Evolutionary conservation across 108 stramenopile species (phyloP).

Genomic region (Nannochloropsis oceanica): DNA sequence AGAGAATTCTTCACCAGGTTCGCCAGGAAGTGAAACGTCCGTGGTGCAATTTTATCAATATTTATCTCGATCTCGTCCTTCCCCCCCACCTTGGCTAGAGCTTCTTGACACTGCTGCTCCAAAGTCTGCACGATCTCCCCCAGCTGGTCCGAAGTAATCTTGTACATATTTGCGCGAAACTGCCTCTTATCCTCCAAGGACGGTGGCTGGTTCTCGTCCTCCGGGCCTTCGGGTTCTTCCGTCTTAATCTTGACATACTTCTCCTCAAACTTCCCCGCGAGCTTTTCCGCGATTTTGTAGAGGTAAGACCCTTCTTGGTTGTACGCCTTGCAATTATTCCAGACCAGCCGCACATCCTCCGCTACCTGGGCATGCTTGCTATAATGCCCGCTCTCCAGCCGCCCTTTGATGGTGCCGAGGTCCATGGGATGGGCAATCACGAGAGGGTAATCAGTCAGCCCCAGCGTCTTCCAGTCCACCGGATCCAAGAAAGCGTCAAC

Average conservation of each 20-base stretch:
- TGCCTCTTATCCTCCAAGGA: conserved; percentile 61
- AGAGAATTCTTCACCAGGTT: not conserved
- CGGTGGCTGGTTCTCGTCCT: conserved; percentile 20
- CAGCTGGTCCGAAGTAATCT: conserved; percentile 70
- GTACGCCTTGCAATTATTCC: conserved; percentile 88
- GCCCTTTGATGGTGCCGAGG: conserved; percentile 70
- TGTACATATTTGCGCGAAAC: conserved; percentile 66
- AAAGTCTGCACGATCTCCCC: conserved; percentile 68
- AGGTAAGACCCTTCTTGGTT: conserved; percentile 77
- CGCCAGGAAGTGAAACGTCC: conserved; percentile 61
- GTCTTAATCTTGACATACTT: conserved; percentile 22
- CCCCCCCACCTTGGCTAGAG: conserved; percentile 56
- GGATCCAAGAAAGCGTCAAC: conserved; percentile 71
- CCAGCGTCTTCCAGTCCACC: conserved; percentile 80
- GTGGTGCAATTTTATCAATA: conserved; percentile 64
- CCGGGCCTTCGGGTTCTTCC: not conserved
- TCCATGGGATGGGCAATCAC: conserved; percentile 89
- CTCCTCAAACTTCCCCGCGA: conserved; percentile 61
- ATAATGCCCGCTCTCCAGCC: conserved; percentile 56
- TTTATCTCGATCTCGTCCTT: conserved; percentile 87
- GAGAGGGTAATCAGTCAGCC: conserved; percentile 78
- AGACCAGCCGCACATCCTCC: conserved; percentile 78
- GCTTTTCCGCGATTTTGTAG: conserved; percentile 51
- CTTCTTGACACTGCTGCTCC: conserved; percentile 67
- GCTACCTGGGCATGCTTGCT: conserved; percentile 54